Evolutionary conservation across 352 stramenopile species (phyloP), one percentile per base, ranked within the genome.

Genomic region (Phytophthora cryptogea): DNA sequence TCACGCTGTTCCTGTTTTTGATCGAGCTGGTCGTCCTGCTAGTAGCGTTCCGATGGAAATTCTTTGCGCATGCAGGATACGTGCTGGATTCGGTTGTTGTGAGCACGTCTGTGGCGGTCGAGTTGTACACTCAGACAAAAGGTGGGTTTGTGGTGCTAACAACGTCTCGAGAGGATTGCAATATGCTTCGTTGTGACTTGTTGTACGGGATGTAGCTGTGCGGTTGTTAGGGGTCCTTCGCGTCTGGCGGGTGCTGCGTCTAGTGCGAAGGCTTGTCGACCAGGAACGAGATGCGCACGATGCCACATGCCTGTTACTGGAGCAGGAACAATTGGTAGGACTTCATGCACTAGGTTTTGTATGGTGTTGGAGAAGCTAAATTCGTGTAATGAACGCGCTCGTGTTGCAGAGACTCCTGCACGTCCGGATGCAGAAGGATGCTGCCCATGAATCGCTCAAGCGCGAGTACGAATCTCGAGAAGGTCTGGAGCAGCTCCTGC

Each of bases 1-100:
- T 92, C 46, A 86, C 80, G 8, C 53, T 86, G 8, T 69, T 85
- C 33, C 44, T 87, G 40, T 92, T 89, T 48, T 31, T 85, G 30
- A 60, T 89, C 13, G 83, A 92, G 49, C 23, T 90, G 20, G 32
- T 36, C 0, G 58, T 88, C 35, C 49, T 89, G 13, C 17, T 71
- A 13, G 52, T 57, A 9, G 71, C 70, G 1, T 92, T 89, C 48
- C 71, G 66, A 7, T 55, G 54, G 0, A 58, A 68, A 28, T 89
- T 92, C 57, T 71, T 89, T 53, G 40, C 59, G 13, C 83, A 89
- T 47, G 28, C 79, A 17, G 83, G 83, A n/a, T 92, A 89, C 42
- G 14, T 75, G 8, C 28, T 89, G 7, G 80, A 92, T 56, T 27
- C 76, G 2, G 35, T 32, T 0, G 50, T 90, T 3, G 66, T 90